Conservation (phyloP, 2,329 filamentous ascomycete species). For the Penicillium sp. region DNA sequence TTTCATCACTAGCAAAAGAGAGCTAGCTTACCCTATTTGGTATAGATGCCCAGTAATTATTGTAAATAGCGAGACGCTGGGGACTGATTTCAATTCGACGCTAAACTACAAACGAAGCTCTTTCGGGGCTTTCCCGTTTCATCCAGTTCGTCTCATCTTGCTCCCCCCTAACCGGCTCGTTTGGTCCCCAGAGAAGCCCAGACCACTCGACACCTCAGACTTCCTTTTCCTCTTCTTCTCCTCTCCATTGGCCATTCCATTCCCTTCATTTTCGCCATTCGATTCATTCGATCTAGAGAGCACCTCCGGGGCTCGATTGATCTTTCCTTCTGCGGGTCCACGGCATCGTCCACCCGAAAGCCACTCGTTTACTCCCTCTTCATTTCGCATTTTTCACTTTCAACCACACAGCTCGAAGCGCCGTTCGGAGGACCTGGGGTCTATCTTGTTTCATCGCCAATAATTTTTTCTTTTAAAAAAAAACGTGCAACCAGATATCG, state of each 20-base stretch:
- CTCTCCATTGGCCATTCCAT: constrained; percentile 19
- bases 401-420: constrained; percentile 12
- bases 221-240: constrained; percentile 17
- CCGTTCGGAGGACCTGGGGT: constrained; percentile 14
- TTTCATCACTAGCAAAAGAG: background rate
- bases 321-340: constrained; percentile 22
- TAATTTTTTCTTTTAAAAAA: background rate
- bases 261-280: constrained; percentile 9
- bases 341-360: constrained; percentile 15
- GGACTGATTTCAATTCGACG: background rate
- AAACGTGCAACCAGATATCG: background rate
- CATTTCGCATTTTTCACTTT: constrained; percentile 14
- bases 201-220: constrained; percentile 17
- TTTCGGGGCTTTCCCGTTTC: constrained; percentile 3
- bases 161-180: constrained; percentile 1
- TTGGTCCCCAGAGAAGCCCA: constrained; percentile 12
- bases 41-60: background rate
- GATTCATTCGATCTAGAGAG: constrained; percentile 13
- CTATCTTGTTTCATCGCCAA: background rate
- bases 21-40: background rate
- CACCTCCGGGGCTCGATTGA: constrained; percentile 23
- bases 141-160: constrained; percentile 14
- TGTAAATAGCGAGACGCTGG: background rate
- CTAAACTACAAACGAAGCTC: background rate
- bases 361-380: constrained; percentile 23